These are phyloP conservation scores for Cubamyces lactineus DNA, from an alignment of 768 basidiomycete species.

Conservation along the genomic window DNA sequence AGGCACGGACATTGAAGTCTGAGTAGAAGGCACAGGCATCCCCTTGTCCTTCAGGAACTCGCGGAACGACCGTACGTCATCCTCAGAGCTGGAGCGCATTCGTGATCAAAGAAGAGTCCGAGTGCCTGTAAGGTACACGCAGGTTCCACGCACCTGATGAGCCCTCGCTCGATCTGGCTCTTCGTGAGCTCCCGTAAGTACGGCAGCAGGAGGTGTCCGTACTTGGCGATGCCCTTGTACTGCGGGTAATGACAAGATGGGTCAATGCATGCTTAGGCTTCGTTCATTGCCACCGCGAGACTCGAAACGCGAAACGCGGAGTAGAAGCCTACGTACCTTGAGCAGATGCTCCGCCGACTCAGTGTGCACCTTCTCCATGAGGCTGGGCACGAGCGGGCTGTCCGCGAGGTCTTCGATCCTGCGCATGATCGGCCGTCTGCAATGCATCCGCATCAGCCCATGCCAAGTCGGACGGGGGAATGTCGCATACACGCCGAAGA, in stretches of 20 bases:
- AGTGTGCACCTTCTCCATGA: constrained; percentile 38
- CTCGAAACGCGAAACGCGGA: neutral
- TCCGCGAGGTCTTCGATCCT: constrained; percentile 38
- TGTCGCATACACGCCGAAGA: constrained; percentile 37
- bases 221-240: constrained; percentile 34
- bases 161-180: constrained; percentile 37
- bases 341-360: constrained; percentile 33
- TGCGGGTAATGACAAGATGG: neutral
- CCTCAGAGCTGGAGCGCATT: neutral
- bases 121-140: neutral
- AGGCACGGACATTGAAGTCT: constrained; percentile 1
- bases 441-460: neutral
- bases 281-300: too few relatives aligned
- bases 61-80: constrained; percentile 21
- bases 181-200: constrained; percentile 37
- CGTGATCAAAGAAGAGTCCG: neutral
- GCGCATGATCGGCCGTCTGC: constrained; percentile 37
- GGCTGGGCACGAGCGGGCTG: constrained; percentile 37
- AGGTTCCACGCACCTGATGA: constrained; percentile 34
- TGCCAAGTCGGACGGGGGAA: neutral
- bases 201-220: constrained; percentile 35
- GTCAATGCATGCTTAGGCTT: too few relatives aligned
- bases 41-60: constrained; percentile 16
- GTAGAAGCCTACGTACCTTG: constrained; percentile 32
- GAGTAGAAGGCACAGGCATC: constrained; percentile 3